These are phyloP conservation scores for Sonneratia caseolaris DNA, from an alignment of 345 rosid species.

Conservation along the genomic window DNA sequence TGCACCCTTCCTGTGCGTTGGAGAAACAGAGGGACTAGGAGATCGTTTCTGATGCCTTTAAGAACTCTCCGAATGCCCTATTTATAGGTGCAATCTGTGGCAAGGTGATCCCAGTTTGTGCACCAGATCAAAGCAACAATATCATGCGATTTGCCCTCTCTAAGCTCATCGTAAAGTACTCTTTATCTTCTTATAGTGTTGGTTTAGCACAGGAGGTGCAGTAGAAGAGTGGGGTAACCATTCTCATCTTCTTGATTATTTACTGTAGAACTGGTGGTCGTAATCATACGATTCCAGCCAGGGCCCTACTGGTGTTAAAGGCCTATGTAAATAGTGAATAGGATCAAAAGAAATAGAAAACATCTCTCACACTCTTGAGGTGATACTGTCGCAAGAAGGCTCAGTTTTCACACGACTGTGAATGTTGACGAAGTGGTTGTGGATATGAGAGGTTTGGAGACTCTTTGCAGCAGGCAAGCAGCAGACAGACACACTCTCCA, in stretches of 20 bases:
- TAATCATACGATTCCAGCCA: neutral
- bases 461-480: neutral
- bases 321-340: neutral
- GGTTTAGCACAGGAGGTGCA: neutral
- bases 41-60: neutral
- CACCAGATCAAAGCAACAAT: neutral
- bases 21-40: neutral
- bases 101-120: neutral
- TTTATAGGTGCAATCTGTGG: neutral
- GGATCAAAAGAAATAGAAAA: neutral
- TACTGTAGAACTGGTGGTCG: neutral
- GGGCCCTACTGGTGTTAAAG: neutral
- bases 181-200: neutral
- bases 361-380: neutral
- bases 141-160: neutral
- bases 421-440: neutral
- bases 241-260: neutral
- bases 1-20: neutral
- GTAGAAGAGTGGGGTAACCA: neutral
- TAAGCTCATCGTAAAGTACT: neutral
- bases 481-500: neutral
- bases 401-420: neutral
- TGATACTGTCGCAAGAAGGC: neutral
- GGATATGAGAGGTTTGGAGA: neutral
- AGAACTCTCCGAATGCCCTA: neutral